Conservation (phyloP, 805 yeast species). For the Cyberlindnera maritima region DNA sequence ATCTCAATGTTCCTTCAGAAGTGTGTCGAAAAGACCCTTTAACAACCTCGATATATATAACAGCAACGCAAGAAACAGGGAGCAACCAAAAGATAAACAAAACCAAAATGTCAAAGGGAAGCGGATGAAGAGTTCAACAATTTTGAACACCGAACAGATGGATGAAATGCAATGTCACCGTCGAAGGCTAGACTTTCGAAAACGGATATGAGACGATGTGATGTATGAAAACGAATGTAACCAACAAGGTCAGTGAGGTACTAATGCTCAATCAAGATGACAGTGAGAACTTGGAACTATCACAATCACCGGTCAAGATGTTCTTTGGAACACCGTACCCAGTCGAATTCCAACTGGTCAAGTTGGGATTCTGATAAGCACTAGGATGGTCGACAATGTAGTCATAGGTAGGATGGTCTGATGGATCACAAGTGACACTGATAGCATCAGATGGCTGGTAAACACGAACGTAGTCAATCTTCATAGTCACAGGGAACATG, state of each 20-base stretch:
- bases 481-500: slow-evolving; percentile 73
- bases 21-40: background rate
- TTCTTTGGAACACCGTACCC: slow-evolving; percentile 74
- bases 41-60: background rate
- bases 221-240: background rate
- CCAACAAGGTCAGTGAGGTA: background rate
- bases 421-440: slow-evolving; percentile 81
- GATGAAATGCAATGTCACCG: too few species aligned
- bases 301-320: slow-evolving; percentile 50
- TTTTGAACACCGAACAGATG: too few species aligned
- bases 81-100: background rate
- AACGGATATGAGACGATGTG: background rate
- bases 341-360: slow-evolving; percentile 71
- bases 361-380: slow-evolving; percentile 68
- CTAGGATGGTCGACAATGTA: slow-evolving; percentile 69
- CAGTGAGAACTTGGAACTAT: slow-evolving; percentile 31
- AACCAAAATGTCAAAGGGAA: background rate
- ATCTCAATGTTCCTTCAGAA: background rate
- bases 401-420: slow-evolving; percentile 77
- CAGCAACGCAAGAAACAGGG: background rate
- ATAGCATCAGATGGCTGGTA: slow-evolving; percentile 74
- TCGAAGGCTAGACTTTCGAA: too few species aligned
- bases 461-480: slow-evolving; percentile 83
- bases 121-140: too few species aligned
- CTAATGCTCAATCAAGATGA: background rate